These are phyloP conservation scores for Fusarium phyllophilum DNA, from an alignment of 2,329 filamentous ascomycete genomes.

Conservation along the genomic window DNA sequence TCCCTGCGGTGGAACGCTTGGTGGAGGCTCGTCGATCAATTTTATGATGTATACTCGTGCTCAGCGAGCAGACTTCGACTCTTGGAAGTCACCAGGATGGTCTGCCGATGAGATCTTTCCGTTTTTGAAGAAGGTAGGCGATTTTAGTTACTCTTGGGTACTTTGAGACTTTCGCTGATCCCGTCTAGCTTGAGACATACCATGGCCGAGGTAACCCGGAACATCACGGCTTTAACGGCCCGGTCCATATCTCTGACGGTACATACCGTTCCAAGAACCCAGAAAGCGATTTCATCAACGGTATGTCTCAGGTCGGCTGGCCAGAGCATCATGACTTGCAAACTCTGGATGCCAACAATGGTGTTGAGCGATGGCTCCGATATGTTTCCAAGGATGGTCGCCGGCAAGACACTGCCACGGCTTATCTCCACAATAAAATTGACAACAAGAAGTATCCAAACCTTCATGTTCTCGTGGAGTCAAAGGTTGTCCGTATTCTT, in stretches of 20 bases:
- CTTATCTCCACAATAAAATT: slow-evolving; percentile 54
- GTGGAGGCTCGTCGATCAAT: slow-evolving; percentile 49
- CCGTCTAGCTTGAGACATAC: slow-evolving; percentile 63
- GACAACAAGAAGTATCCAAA: slow-evolving; percentile 58
- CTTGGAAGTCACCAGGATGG: slow-evolving; percentile 51
- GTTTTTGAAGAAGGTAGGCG: slow-evolving; percentile 46
- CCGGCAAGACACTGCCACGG: slow-evolving; percentile 67
- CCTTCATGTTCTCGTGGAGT: slow-evolving; percentile 67
- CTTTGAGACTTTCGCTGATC: not conserved
- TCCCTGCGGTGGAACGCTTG: slow-evolving; percentile 43
- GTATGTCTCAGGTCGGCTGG: slow-evolving; percentile 59
- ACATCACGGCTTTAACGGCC: slow-evolving; percentile 64
- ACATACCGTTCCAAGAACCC: slow-evolving; percentile 53
- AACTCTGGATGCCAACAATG: slow-evolving; percentile 55
- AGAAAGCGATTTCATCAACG: slow-evolving; percentile 61
- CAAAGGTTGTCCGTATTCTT: slow-evolving; percentile 64
- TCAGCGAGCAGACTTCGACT: slow-evolving; percentile 47
- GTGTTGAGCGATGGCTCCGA: slow-evolving; percentile 44
- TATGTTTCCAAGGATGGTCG: slow-evolving; percentile 61
- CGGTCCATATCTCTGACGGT: slow-evolving; percentile 64
- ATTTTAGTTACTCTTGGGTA: not conserved
- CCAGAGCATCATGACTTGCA: slow-evolving; percentile 64
- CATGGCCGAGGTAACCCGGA: slow-evolving; percentile 56
- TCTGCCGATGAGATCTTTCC: slow-evolving; percentile 46
- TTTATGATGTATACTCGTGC: slow-evolving; percentile 49